Base-by-base conservation (phyloP, 179 eudicot genomes). In the Gypsophila paniculata region DNA sequence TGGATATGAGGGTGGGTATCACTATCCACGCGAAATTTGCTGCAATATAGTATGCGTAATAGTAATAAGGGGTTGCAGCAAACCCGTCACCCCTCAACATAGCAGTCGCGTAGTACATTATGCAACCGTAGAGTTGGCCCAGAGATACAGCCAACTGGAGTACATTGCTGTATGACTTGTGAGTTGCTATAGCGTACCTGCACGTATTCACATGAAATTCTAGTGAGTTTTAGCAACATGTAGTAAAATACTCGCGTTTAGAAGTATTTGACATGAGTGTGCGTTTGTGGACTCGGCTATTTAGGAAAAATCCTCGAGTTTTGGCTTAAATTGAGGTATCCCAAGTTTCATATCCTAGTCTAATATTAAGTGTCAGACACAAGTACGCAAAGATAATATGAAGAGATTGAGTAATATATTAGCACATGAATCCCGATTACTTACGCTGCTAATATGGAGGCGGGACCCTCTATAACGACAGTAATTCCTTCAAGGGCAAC, bases 71-170 rank as follows among this genome's bases (percentile, higher is more conserved):
- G 74, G 76, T 79, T 25, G 79, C 73, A 4, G 97, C 82, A 52
- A 87, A 93, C 68, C 91, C 79, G 77, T 89, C 96, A 29, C 98
- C 98, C 22, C 86, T 93, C 84, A 93, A 74, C 69, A 75, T 64
- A n/a, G 96, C 83, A 6, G 97, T 89, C 42, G 85, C 48, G 81
- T 84, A 93, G 77, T 91, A 91, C 36, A 89, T 84, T 68, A 78
- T 79, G 53, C 89, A 83, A 65, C 97, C 98, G 73, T 93, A 93
- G 13, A 93, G 87, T 83, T 91, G 98, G 44, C 96, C 97, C 13
- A 93, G 76, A 70, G 87, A 88, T 72, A 89, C 79, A 54, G 86
- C 80, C 48, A 91, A 38, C 71, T 93, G 98, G 82, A 93, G 98
- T 49, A 86, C 77, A 77, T 88, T 72, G 76, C 88, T 84, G 65